A percentile compares a stretch with the other conserved stretches of the same genome.
These are phyloP conservation scores for Castanea crenata DNA, from an alignment of 306 rosid species.

Conservation along the genomic window DNA sequence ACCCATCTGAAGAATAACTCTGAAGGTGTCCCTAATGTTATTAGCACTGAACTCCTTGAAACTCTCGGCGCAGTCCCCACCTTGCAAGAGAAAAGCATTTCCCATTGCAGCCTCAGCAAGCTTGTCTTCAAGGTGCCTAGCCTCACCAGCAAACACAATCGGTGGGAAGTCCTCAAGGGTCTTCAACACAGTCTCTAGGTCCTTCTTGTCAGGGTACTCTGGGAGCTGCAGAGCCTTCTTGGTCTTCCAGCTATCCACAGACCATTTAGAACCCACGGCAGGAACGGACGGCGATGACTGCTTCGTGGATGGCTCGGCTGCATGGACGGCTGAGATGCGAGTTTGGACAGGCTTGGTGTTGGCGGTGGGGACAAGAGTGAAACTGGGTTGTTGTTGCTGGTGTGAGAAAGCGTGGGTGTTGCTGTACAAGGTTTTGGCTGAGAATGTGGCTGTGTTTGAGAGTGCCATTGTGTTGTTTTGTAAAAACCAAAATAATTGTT, in stretches of 20 bases:
- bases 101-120: slow-evolving; percentile 72
- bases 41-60: slow-evolving; percentile 79
- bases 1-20: slow-evolving; percentile 70
- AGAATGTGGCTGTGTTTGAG: slow-evolving; percentile 43
- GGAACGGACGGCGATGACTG: not conserved
- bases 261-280: slow-evolving; percentile 36
- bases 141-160: slow-evolving; percentile 76
- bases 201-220: slow-evolving; percentile 58
- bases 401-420: slow-evolving; percentile 22
- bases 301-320: slow-evolving; percentile 35
- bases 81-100: slow-evolving; percentile 66
- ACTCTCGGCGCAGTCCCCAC: slow-evolving; percentile 80
- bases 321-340: slow-evolving; percentile 60
- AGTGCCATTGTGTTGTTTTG: slow-evolving; percentile 44
- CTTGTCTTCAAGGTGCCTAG: slow-evolving; percentile 66
- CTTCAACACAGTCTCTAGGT: slow-evolving; percentile 47
- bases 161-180: slow-evolving; percentile 70
- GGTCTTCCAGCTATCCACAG: slow-evolving; percentile 56
- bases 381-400: slow-evolving; percentile 44
- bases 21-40: slow-evolving; percentile 65
- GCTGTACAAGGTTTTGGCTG: slow-evolving; percentile 42
- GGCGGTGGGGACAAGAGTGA: slow-evolving; percentile 26
- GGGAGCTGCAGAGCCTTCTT: slow-evolving; percentile 64
- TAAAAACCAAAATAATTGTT: no score
- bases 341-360: slow-evolving; percentile 21